Evolutionary conservation across 2,329 filamentous ascomycete species (phyloP).

Genomic region (Xylaria sp.): DNA sequence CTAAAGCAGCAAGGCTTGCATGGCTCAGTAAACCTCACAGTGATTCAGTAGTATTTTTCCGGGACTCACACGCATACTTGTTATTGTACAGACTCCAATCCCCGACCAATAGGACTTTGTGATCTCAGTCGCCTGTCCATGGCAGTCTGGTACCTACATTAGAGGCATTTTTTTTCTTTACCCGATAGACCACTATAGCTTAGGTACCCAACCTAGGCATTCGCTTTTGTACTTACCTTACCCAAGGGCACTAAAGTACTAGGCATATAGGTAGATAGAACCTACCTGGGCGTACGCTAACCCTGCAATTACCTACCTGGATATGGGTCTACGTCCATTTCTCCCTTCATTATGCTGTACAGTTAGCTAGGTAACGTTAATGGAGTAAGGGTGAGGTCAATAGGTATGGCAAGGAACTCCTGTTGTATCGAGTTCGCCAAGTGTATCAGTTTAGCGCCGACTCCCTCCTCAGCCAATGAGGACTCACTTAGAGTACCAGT

Average conservation of each 20-base stretch:
- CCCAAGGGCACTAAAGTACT: not conserved
- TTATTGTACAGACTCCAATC: not conserved
- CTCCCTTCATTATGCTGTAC: not conserved
- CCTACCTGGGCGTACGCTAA: not conserved
- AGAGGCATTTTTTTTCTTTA: not conserved
- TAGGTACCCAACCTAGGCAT: not conserved
- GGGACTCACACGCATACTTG: not conserved
- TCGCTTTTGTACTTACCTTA: not conserved
- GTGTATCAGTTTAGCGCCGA: constrained; percentile 23
- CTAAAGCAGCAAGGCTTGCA: no score
- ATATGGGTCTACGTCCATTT: not conserved
- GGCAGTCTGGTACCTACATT: not conserved
- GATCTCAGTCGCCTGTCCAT: not conserved
- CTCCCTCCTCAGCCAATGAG: constrained; percentile 9
- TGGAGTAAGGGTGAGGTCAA: not conserved
- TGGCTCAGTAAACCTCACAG: no score
- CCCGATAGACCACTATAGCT: not conserved
- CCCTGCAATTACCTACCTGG: not conserved
- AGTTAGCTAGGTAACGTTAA: no score
- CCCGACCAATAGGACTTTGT: constrained; percentile 14
- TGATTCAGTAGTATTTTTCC: no score
- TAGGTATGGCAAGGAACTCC: not conserved
- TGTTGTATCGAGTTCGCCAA: constrained; percentile 11
- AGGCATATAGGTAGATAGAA: not conserved
- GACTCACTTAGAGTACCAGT: not conserved